Evolutionary conservation across 306 rosid species (phyloP), one percentile per base, ranked within the genome.

Genomic region (Comarum palustre): DNA sequence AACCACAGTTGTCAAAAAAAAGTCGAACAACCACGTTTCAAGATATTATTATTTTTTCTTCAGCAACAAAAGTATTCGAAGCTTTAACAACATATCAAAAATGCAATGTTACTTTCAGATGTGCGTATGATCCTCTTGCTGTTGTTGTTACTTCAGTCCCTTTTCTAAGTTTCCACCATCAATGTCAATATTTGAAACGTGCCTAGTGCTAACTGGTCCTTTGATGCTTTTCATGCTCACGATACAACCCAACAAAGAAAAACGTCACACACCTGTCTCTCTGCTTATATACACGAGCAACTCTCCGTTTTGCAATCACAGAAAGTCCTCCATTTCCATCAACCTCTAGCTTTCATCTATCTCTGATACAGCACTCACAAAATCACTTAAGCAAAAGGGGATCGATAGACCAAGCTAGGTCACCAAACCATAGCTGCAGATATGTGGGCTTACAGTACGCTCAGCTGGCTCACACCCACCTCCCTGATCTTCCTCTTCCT

Each of bases 401-500:
- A n/a, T n/a, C n/a, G n/a, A n/a, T n/a, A n/a, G n/a, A n/a, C n/a
- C n/a, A n/a, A n/a, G n/a, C n/a, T n/a, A n/a, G n/a, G n/a, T n/a
- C 57, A 51, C 10, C 25, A n/a, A 51, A 25, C 19, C 63, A 58
- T 12, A 8, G 63, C 60, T 20, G 31, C 63, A 13, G 32, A 38
- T 19, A 17, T 82, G 45, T 80, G 51, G 73, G 59, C 66, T 71
- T 46, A 58, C 50, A n/a, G n/a, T n/a, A 15, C 80, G 25, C 69
- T 83, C 2, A 73, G 48, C 55, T 94, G 91, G 97, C 1, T 86
- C 69, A 91, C 89, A 3, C 90, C 95, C 14, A 69, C 85, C 51
- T 75, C 81, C 27, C 87, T 94, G 38, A 34, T 34, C 17, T 94
- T 91, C 88, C 27, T 94, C 81, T 2, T 91, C 64, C 20, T 91